phyloP scores from a whole-genome alignment of 2,329 filamentous ascomycete genomes.

The Ceratocystis destructans region DNA sequence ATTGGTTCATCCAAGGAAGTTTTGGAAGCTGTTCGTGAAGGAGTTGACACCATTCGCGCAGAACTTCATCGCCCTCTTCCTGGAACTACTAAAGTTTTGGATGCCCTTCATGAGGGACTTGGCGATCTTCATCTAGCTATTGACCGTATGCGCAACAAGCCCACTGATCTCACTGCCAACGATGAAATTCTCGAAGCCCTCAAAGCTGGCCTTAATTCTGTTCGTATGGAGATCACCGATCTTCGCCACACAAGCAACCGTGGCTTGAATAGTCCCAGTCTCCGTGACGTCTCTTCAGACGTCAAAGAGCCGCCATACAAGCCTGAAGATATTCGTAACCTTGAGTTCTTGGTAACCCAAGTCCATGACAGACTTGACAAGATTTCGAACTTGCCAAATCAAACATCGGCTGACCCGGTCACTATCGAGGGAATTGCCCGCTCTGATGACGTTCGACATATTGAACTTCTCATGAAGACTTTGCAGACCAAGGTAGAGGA shows the following conservation, averaged over 20 bases:
- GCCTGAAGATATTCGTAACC: conserved; percentile 13
- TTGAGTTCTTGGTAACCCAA: conserved; percentile 15
- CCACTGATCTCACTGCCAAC: conserved; percentile 66
- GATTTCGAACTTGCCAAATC: background rate
- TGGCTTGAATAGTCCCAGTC: conserved; percentile 40
- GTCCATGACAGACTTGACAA: conserved; percentile 14
- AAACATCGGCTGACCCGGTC: background rate
- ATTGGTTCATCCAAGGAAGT: conserved; percentile 41
- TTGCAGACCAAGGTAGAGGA: conserved; percentile 68
- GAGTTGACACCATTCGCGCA: conserved; percentile 58
- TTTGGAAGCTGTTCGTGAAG: conserved; percentile 54
- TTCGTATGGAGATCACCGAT: conserved; percentile 65
- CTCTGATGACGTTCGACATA: conserved; percentile 68
- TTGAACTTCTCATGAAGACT: conserved; percentile 71
- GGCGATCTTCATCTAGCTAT: conserved; percentile 63
- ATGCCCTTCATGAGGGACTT: conserved; percentile 79
- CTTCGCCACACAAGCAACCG: conserved; percentile 48
- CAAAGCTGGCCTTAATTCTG: conserved; percentile 61
- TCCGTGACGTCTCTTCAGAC: conserved; percentile 33
- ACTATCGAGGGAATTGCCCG: conserved; percentile 30
- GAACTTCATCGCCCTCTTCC: conserved; percentile 56
- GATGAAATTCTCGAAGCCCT: conserved; percentile 83
- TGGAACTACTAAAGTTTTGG: conserved; percentile 76
- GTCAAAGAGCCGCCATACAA: background rate
- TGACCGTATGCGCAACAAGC: conserved; percentile 64